Conservation (phyloP, 257 asterid genomes). For the Jacaranda copaia region DNA sequence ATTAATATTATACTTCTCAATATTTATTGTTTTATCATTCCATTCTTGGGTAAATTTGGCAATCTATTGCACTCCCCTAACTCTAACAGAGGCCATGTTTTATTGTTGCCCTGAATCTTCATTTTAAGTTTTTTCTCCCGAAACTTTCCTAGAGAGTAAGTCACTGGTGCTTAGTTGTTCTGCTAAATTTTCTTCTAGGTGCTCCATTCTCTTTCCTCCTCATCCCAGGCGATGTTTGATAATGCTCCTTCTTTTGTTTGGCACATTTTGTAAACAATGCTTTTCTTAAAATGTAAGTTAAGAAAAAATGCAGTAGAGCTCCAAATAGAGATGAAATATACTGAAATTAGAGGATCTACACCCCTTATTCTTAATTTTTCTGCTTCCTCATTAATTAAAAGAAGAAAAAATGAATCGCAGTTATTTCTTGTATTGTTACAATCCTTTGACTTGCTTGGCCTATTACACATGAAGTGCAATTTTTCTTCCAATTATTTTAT, state of each 20-base stretch:
- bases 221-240: not conserved
- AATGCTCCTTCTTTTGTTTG: conserved; percentile 16
- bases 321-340: conserved; percentile 4
- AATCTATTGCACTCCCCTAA: not conserved
- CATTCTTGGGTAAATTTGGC: not conserved
- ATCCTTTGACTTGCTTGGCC: not conserved
- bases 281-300: not conserved
- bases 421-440: not conserved
- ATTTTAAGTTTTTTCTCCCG: not conserved
- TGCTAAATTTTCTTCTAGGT: not conserved
- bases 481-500: not conserved
- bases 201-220: conserved; percentile 10
- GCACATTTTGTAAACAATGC: not conserved
- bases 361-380: conserved; percentile 6
- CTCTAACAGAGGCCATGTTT: not conserved
- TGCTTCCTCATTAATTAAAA: not conserved
- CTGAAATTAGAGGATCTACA: conserved; percentile 1
- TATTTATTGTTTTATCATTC: not conserved
- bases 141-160: not conserved
- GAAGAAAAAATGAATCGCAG: not conserved
- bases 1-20: not conserved
- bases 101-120: not conserved
- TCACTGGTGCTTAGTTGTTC: conserved; percentile 11
- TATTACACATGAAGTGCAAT: no score
- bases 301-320: not conserved